Conservation (phyloP, 2,329 filamentous ascomycete genomes). For the Xylariaceae sp. region DNA sequence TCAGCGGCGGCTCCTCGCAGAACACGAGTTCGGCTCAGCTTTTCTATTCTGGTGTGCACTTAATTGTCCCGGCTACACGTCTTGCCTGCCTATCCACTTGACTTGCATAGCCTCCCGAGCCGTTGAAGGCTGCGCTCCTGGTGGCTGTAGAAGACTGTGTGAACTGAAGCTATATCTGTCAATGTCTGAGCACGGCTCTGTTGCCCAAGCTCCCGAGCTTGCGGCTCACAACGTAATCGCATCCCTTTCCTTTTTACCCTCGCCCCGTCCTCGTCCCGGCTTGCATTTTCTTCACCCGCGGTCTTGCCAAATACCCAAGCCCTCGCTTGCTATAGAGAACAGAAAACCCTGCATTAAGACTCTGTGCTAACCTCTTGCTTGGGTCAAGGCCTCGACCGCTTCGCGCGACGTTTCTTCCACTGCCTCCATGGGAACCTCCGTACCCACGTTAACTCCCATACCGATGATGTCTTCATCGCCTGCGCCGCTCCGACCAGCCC, state of each 20-base stretch:
- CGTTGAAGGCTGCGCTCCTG: constrained; percentile 18
- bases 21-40: constrained; percentile 24
- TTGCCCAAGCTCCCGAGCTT: constrained; percentile 25
- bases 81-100: constrained; percentile 18
- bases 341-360: constrained; percentile 12
- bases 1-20: constrained; percentile 22
- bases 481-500: constrained; percentile 75
- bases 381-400: constrained; percentile 24
- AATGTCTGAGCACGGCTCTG: constrained; percentile 30
- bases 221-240: constrained; percentile 29
- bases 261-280: background rate
- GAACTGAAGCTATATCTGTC: constrained; percentile 9
- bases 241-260: constrained; percentile 2
- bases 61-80: constrained; percentile 18
- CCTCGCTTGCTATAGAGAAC: background rate
- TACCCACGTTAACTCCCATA: constrained; percentile 31
- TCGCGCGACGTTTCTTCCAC: constrained; percentile 24
- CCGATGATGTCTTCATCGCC: constrained; percentile 68
- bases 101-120: constrained; percentile 12
- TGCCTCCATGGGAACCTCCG: constrained; percentile 22
- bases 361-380: constrained; percentile 27
- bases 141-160: constrained; percentile 22
- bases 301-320: background rate
- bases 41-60: constrained; percentile 23
- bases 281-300: background rate